These are phyloP conservation scores for Cystobasidium pallidum DNA, from an alignment of 1,284 basidiomycete species.

Conservation along the genomic window DNA sequence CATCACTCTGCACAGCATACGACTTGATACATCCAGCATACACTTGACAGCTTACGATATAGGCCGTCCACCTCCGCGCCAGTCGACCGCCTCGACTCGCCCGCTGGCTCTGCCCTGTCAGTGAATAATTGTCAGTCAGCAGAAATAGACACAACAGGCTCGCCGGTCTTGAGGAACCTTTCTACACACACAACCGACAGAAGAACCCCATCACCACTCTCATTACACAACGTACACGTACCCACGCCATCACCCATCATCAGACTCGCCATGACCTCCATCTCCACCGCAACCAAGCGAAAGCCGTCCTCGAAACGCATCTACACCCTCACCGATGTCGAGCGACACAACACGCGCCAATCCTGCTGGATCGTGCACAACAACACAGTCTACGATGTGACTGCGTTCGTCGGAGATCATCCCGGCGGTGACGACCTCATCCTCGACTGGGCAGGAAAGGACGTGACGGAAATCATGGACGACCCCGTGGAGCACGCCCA, in stretches of 20 bases:
- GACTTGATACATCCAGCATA: too few relatives aligned
- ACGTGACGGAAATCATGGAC: slow-evolving; percentile 80
- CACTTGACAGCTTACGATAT: too few relatives aligned
- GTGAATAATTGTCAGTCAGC: slow-evolving; percentile 4
- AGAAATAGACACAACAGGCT: neutral
- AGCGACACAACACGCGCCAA: slow-evolving; percentile 62
- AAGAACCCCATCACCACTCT: slow-evolving; percentile 2
- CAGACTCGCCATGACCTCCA: slow-evolving; percentile 20
- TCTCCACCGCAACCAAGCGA: slow-evolving; percentile 43
- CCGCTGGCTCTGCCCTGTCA: neutral
- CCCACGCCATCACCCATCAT: slow-evolving; percentile 6
- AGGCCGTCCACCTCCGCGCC: too few relatives aligned
- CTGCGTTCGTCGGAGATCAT: slow-evolving; percentile 71
- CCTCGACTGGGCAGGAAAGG: slow-evolving; percentile 64
- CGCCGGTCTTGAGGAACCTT: neutral
- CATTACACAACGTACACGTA: slow-evolving; percentile 1
- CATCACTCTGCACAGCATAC: neutral
- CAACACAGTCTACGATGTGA: slow-evolving; percentile 77
- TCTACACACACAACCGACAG: neutral
- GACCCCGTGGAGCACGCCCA: slow-evolving; percentile 87
- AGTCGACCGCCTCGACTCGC: neutral
- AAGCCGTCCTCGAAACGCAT: slow-evolving; percentile 57
- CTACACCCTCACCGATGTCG: slow-evolving; percentile 71
- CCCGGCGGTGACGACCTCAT: slow-evolving; percentile 84
- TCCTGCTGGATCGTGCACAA: slow-evolving; percentile 76